Evolutionary conservation across 805 yeast species (phyloP), one percentile per base, ranked within the genome.

Genomic region (Metschnikowia koreensis): DNA sequence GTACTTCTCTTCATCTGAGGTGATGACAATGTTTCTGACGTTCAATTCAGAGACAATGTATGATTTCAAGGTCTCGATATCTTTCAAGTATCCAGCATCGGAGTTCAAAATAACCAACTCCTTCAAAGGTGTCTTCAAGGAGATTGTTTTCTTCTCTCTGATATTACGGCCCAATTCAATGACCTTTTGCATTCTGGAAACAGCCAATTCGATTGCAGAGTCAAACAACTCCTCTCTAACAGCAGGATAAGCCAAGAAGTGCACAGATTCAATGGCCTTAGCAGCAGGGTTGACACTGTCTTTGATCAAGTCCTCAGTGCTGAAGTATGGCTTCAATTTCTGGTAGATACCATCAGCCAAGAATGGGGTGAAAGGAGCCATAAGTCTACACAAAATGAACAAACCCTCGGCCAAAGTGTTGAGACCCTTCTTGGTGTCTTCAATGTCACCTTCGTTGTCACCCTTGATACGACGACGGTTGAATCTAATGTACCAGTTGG

Each of bases 331-430:
- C 65, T 77, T 81, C 73, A 94, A 74, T 70, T 82, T 84, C 67
- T 82, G 86, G 75, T 92, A 94, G 62, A 94, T 88, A 64, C 82
- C 83, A 66, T 94, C 99, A 46, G 98, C 79, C 70, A 96, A 79
- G 80, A 86, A 96, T 59, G 99, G 99, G 48, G 98, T 92, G 76
- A 94, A 94, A 59, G 99, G 99, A 52, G 98, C 98, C 97, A 94
- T 93, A 45, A 97, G 96, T 68, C 97, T 84, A 47, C 83, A 86
- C 65, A 94, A 83, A 43, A 90, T 89, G 70, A 88, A 87, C 62
- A 92, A 77, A 34, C 94, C 96, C 69, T 91, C 97, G 51, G 92
- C 84, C 70, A 94, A 77, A 26, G 97, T 88, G 75, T 94, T 94
- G 65, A 94, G 81, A 44, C 97, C 97, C 64, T 81, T 81, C 61